Percentiles rank a stretch among this genome's conserved stretches.
Evolutionary conservation across 2,329 filamentous ascomycete genomes (phyloP).

Genomic region (Botrytis paeoniae): DNA sequence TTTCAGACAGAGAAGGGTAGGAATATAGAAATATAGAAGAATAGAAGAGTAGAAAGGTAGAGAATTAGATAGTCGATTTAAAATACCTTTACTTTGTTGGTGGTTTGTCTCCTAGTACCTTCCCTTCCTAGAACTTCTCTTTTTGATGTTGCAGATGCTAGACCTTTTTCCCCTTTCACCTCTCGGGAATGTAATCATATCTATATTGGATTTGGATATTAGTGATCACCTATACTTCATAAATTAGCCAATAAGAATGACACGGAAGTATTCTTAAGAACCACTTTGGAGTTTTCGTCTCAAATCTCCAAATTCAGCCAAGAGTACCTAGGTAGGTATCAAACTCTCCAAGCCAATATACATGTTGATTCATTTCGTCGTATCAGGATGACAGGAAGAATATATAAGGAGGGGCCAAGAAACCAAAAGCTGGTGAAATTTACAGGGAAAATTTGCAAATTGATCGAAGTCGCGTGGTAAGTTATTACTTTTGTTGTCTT

Average conservation of each 20-base stretch:
- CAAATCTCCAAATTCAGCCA: background rate
- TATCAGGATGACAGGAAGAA: background rate
- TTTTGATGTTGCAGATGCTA: background rate
- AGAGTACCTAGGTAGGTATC: background rate
- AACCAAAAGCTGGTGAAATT: background rate
- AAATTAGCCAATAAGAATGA: background rate
- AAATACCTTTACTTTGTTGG: background rate
- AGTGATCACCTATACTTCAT: background rate
- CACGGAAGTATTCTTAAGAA: background rate
- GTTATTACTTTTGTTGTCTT: background rate
- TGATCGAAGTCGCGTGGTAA: background rate
- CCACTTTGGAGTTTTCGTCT: background rate
- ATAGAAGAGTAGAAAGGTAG: background rate
- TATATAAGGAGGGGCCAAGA: background rate
- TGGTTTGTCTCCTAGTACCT: background rate
- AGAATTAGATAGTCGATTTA: background rate
- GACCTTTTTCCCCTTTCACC: background rate
- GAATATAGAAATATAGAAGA: background rate
- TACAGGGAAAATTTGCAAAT: slow-evolving; percentile 7
- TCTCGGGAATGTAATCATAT: background rate
- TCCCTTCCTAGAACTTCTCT: background rate
- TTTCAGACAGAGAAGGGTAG: background rate
- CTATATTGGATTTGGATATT: background rate
- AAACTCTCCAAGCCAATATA: background rate
- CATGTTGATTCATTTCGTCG: background rate